A percentile compares a stretch with the other conserved stretches of the same genome.
Conservation (phyloP, 1,284 basidiomycete species). For the Papiliotrema fonsecae region DNA sequence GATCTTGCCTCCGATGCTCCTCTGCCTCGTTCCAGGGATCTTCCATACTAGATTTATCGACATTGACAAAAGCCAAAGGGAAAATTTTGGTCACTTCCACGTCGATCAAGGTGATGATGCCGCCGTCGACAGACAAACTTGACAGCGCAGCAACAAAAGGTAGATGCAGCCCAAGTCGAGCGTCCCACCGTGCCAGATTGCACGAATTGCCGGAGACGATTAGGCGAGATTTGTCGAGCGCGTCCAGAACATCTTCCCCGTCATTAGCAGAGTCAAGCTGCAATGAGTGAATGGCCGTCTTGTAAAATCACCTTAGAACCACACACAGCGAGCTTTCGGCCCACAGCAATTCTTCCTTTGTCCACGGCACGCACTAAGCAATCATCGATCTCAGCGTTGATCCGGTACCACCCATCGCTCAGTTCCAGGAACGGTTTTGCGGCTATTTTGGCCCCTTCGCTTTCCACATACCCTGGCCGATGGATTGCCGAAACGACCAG, state of each 20-base stretch:
- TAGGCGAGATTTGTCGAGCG: slow-evolving; percentile 63
- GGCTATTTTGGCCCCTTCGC: not conserved
- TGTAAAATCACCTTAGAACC: slow-evolving; percentile 64
- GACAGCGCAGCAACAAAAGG: slow-evolving; percentile 68
- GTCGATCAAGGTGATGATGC: slow-evolving; percentile 69
- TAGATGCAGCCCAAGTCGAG: slow-evolving; percentile 64
- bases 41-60: slow-evolving; percentile 54
- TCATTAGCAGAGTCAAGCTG: slow-evolving; percentile 72
- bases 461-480: slow-evolving; percentile 50
- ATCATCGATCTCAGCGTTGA: slow-evolving; percentile 70
- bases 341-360: slow-evolving; percentile 63
- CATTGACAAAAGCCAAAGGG: slow-evolving; percentile 47
- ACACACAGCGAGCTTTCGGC: slow-evolving; percentile 74
- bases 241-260: slow-evolving; percentile 75
- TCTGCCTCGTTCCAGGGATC: slow-evolving; percentile 67
- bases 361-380: slow-evolving; percentile 66
- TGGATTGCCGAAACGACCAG: slow-evolving; percentile 73
- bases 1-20: slow-evolving; percentile 58
- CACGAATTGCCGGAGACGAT: slow-evolving; percentile 76
- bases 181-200: slow-evolving; percentile 79
- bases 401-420: slow-evolving; percentile 93
- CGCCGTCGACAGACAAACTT: slow-evolving; percentile 78
- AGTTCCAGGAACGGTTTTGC: slow-evolving; percentile 61
- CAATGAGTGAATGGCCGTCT: not conserved
- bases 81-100: slow-evolving; percentile 63